phyloP scores from a whole-genome alignment of 164 flowering plant species.

The Piper betle region DNA sequence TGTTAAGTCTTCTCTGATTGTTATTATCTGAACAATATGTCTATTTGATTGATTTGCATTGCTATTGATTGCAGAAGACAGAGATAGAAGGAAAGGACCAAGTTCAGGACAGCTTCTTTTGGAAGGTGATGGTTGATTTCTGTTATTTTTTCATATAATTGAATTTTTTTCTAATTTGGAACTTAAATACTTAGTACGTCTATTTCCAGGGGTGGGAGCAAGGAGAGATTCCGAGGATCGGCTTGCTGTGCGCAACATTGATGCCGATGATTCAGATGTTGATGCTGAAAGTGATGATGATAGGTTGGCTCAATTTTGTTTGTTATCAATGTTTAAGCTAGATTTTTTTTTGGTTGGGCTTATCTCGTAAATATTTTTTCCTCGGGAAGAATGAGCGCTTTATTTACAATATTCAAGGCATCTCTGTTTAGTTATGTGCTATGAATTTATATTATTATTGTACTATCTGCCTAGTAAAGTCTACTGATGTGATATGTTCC shows the following conservation, averaged over 20 bases:
- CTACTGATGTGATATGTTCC: neutral
- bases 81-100: slow-evolving; percentile 69
- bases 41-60: neutral
- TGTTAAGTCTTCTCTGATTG: neutral
- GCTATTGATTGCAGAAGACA: slow-evolving; percentile 55
- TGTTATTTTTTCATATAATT: neutral
- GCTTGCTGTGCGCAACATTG: slow-evolving; percentile 58
- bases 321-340: neutral
- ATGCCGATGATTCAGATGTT: slow-evolving; percentile 97
- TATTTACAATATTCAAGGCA: too few species aligned
- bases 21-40: neutral
- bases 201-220: slow-evolving; percentile 42
- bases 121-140: slow-evolving; percentile 44
- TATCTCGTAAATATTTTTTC: neutral
- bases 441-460: neutral
- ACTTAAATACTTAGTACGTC: neutral
- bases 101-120: slow-evolving; percentile 41
- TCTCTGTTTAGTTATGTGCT: neutral
- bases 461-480: neutral
- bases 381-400: neutral
- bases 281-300: slow-evolving; percentile 68
- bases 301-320: slow-evolving; percentile 26
- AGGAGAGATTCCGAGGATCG: slow-evolving; percentile 81
- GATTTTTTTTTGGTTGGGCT: too few species aligned
- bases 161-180: neutral